Conservation (phyloP, 2,329 filamentous ascomycete species). For the Ilyonectria destructans region DNA sequence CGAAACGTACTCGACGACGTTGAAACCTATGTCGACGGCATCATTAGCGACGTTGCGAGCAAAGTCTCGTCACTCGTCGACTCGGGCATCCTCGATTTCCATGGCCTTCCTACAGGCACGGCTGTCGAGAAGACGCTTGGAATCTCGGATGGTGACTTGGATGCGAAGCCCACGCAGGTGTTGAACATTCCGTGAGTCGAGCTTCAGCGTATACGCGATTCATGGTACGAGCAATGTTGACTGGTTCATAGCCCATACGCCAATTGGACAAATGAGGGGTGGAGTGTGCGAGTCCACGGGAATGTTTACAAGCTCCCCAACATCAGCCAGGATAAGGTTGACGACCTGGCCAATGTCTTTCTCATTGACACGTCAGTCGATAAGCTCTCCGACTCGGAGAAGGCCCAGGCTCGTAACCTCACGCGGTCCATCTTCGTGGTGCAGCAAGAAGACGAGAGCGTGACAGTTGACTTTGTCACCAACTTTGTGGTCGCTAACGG, state of each 20-base stretch:
- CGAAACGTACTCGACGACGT: slow-evolving; percentile 60
- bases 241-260: slow-evolving; percentile 67
- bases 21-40: slow-evolving; percentile 66
- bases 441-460: slow-evolving; percentile 77
- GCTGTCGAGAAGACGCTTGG: slow-evolving; percentile 75
- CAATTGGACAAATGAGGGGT: slow-evolving; percentile 85
- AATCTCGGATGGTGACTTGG: slow-evolving; percentile 71
- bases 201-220: neutral
- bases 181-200: slow-evolving; percentile 75
- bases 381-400: slow-evolving; percentile 71
- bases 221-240: neutral
- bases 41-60: slow-evolving; percentile 68
- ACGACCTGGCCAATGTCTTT: slow-evolving; percentile 80
- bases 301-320: slow-evolving; percentile 88
- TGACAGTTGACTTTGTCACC: slow-evolving; percentile 73
- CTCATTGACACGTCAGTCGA: slow-evolving; percentile 76
- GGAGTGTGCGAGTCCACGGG: slow-evolving; percentile 84
- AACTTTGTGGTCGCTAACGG: slow-evolving; percentile 66
- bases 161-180: slow-evolving; percentile 77
- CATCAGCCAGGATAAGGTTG: slow-evolving; percentile 74
- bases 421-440: slow-evolving; percentile 83
- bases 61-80: slow-evolving; percentile 73
- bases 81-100: slow-evolving; percentile 78
- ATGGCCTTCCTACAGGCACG: slow-evolving; percentile 75
- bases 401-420: slow-evolving; percentile 80